Percentiles rank a stretch among this genome's conserved stretches.
phyloP scores from a whole-genome alignment of 2,329 filamentous ascomycete species.

The Fusarium camptoceras region DNA sequence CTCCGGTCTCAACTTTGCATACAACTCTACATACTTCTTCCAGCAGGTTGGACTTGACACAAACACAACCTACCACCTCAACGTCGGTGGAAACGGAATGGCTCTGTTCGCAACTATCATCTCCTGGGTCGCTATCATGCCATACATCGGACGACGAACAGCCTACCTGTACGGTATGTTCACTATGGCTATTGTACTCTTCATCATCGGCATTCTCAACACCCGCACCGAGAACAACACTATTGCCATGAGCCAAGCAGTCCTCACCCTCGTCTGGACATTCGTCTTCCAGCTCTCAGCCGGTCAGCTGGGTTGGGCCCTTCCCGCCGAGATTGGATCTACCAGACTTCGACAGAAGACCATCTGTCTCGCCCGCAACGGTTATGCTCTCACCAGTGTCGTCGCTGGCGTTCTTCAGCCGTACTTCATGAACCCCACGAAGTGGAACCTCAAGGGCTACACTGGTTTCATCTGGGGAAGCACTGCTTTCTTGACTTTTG shows the following conservation, averaged over 20 bases:
- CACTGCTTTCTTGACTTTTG: slow-evolving; percentile 43
- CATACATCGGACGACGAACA: slow-evolving; percentile 57
- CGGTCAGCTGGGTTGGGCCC: slow-evolving; percentile 53
- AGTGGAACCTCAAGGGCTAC: slow-evolving; percentile 55
- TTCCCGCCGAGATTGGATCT: slow-evolving; percentile 49
- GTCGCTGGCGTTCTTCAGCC: slow-evolving; percentile 47
- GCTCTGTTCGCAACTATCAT: slow-evolving; percentile 57
- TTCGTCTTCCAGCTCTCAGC: slow-evolving; percentile 53
- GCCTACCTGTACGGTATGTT: slow-evolving; percentile 60
- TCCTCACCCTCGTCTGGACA: slow-evolving; percentile 51
- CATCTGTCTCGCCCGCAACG: slow-evolving; percentile 49
- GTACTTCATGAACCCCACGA: slow-evolving; percentile 54
- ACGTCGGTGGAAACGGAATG: slow-evolving; percentile 55
- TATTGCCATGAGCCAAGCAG: slow-evolving; percentile 51
- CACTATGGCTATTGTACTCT: slow-evolving; percentile 53
- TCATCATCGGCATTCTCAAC: slow-evolving; percentile 58
- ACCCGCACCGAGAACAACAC: slow-evolving; percentile 44
- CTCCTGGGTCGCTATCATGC: slow-evolving; percentile 58
- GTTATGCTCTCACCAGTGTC: slow-evolving; percentile 39
- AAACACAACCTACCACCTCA: slow-evolving; percentile 50
- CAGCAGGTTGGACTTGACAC: slow-evolving; percentile 52
- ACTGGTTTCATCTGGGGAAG: slow-evolving; percentile 53
- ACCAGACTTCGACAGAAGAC: slow-evolving; percentile 51
- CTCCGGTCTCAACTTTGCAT: slow-evolving; percentile 53
- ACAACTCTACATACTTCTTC: slow-evolving; percentile 58